phyloP scores from a whole-genome alignment of 345 rosid genomes.

The Eucalyptus pauciflora region DNA sequence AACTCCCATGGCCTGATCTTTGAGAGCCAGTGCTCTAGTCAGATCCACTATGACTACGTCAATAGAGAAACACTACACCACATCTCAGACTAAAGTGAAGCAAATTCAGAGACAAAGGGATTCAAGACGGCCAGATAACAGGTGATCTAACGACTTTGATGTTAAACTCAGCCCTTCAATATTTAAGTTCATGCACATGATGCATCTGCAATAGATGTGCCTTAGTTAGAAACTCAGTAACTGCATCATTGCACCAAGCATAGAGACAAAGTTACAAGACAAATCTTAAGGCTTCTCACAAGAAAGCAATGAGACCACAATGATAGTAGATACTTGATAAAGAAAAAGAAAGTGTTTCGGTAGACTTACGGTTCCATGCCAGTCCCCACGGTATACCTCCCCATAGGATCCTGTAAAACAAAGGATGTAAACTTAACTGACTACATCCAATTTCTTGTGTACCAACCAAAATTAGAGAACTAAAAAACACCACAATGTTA shows the following conservation, averaged over 20 bases:
- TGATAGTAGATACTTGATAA: neutral
- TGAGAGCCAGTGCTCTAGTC: neutral
- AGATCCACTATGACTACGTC: neutral
- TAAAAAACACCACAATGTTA: slow-evolving; percentile 1
- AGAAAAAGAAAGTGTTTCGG: neutral
- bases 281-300: neutral
- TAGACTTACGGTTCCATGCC: slow-evolving; percentile 96
- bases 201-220: neutral
- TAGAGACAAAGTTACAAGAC: neutral
- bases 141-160: neutral
- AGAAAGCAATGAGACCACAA: neutral
- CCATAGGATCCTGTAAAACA: slow-evolving; percentile 84
- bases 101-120: neutral
- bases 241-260: neutral
- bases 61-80: neutral
- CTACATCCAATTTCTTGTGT: neutral
- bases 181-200: neutral
- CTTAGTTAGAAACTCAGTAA: neutral
- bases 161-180: neutral
- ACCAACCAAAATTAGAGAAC: neutral
- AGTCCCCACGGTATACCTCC: slow-evolving; percentile 91
- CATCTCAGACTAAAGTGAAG: neutral
- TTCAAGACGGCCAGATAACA: neutral
- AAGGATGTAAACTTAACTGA: slow-evolving; percentile 1
- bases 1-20: neutral